Evolutionary conservation across 1,284 basidiomycete genomes (phyloP), one percentile per base, ranked within the genome.

Genomic region (Athelia psychrophila): DNA sequence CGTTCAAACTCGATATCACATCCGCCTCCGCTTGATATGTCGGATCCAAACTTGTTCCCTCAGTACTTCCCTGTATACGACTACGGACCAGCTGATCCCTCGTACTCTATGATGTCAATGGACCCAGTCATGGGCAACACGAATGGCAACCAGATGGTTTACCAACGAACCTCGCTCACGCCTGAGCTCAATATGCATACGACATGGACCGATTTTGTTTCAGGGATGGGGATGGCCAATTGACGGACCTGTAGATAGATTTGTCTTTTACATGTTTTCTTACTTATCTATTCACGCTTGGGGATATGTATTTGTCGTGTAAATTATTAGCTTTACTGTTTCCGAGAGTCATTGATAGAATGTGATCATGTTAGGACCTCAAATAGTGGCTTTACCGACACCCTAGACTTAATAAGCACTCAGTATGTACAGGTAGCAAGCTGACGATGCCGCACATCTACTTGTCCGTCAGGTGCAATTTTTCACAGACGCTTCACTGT

Each of bases 21-120:
- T 23, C 56, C 56, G 47, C 12, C 42, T 23, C 56, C 56, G 65
- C 38, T 68, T 67, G 63, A 67, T 36, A 52, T 68, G n/a, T n/a
- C n/a, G 13, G 60, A 64, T 2, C 57, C 64, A 5, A 62, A 61
- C 4, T 65, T 73, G 24, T 81, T 83, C 67, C 87, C 87, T 9
- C 78, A 77, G 56, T 90, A 89, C 59, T 88, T 90, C 74, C 79
- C 85, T 1, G 87, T 88, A 27, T 89, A 86, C 58, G 88, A 89
- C 61, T 89, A 90, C 63, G 76, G 73, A 15, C 71, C 73, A 51
- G 62, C 63, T 30, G 58, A 63, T 23, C 65, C 64, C 56, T 57
- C 44, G 46, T 30, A 30, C 27, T 30, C 27, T 30, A 6, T 30
- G 27, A 30, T 30, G 27, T 30, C 27, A 5, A 42, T 42, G 38